phyloP scores from a whole-genome alignment of 75 land plant species.

The Azolla pinnata region DNA sequence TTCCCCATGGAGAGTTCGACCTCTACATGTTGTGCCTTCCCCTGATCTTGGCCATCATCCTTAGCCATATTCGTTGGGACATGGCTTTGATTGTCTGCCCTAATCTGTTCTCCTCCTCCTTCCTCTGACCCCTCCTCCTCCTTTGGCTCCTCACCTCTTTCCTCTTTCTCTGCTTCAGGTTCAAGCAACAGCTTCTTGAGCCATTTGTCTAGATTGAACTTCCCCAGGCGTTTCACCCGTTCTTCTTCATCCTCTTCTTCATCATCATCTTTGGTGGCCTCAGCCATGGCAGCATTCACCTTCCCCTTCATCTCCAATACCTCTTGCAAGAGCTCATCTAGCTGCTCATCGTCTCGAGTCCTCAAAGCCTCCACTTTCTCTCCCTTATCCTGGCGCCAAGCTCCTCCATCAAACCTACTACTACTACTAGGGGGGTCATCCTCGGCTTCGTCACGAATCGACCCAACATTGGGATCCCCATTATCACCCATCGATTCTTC shows the following conservation, averaged over 20 bases:
- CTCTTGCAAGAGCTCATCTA: conserved; percentile 19
- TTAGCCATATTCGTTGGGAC: background rate
- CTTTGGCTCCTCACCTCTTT: background rate
- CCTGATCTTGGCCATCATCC: background rate
- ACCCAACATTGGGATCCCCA: background rate
- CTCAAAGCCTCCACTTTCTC: background rate
- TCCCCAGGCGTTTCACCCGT: conserved; percentile 40
- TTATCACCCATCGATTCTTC: conserved; percentile 8
- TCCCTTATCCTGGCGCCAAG: background rate
- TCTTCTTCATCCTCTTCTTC: conserved; percentile 62
- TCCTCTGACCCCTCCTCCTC: background rate
- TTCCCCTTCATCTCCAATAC: conserved; percentile 7
- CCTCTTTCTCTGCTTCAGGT: background rate
- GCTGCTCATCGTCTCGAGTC: conserved; percentile 5
- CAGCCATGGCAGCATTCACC: conserved; percentile 8
- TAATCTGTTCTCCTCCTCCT: background rate
- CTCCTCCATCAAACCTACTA: too few species aligned
- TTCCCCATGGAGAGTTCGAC: background rate
- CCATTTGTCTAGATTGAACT: conserved; percentile 81
- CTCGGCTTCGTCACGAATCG: too few species aligned
- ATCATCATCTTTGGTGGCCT: conserved; percentile 27
- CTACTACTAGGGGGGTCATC: too few species aligned
- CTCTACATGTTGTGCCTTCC: background rate
- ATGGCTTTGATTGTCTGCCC: background rate
- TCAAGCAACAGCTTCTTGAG: conserved; percentile 17